Conservation (phyloP, 805 yeast species). For the Schwanniomyces vanrijiae region DNA sequence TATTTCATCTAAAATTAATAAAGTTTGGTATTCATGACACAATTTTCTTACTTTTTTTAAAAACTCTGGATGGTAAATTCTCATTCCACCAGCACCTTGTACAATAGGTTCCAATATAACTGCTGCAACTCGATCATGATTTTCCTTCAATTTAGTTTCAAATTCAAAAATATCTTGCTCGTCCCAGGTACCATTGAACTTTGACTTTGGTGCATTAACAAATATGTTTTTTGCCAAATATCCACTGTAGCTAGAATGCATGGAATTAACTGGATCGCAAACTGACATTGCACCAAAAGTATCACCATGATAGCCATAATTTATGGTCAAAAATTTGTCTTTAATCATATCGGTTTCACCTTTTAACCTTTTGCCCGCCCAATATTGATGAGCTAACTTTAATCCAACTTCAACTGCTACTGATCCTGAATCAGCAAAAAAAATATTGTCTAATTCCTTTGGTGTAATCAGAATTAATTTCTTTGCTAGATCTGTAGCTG, state of each 20-base stretch:
- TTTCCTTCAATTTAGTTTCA: neutral
- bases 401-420: constrained; percentile 38
- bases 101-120: constrained; percentile 92
- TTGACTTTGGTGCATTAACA: constrained; percentile 20
- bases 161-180: constrained; percentile 6
- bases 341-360: too few relatives aligned
- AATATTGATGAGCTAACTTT: constrained; percentile 33
- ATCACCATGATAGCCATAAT: constrained; percentile 39
- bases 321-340: constrained; percentile 30
- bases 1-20: constrained; percentile 54
- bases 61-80: constrained; percentile 69
- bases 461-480: constrained; percentile 30
- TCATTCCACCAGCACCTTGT: constrained; percentile 98
- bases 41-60: constrained; percentile 44
- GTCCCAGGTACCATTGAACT: constrained; percentile 12
- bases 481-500: constrained; percentile 23
- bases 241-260: constrained; percentile 30
- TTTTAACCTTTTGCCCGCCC: constrained; percentile 19
- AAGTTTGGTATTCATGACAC: constrained; percentile 52
- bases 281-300: constrained; percentile 40
- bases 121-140: constrained; percentile 75
- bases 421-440: constrained; percentile 15
- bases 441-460: constrained; percentile 13
- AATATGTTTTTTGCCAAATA: constrained; percentile 24
- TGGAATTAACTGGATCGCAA: constrained; percentile 28